A percentile compares a stretch with the other conserved stretches of the same genome.
phyloP scores from a whole-genome alignment of 805 yeast genomes.

The Metschnikowia borealis region DNA sequence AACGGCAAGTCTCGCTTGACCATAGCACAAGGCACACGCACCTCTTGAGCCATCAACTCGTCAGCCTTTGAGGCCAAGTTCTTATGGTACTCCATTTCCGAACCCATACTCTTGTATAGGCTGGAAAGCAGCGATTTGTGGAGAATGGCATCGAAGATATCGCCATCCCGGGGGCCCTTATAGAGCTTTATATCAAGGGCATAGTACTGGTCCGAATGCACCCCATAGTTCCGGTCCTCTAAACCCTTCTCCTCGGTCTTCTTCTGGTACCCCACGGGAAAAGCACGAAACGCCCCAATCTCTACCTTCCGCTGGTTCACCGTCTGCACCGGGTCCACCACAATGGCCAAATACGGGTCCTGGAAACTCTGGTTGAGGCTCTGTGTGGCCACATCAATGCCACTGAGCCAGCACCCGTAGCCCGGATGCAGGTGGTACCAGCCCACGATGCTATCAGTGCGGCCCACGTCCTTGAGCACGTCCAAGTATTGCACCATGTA shows the following conservation, averaged over 20 bases:
- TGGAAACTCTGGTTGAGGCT: conserved; percentile 78
- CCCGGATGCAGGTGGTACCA: conserved; percentile 99
- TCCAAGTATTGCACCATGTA: conserved; percentile 85
- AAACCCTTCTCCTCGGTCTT: conserved; percentile 3
- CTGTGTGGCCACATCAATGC: conserved; percentile 91
- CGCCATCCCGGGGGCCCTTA: conserved; percentile 47
- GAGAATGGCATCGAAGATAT: conserved; percentile 26
- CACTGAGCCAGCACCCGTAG: conserved; percentile 93
- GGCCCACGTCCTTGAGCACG: conserved; percentile 45
- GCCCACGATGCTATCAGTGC: conserved; percentile 73
- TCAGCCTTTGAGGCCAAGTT: conserved; percentile 2
- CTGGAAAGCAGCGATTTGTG: conserved; percentile 23
- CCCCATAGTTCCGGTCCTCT: conserved; percentile 55
- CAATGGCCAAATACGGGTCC: conserved; percentile 88
- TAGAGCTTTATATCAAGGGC: conserved; percentile 60
- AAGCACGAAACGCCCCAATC: conserved; percentile 86
- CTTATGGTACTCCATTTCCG: conserved; percentile 4
- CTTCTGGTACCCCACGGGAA: conserved; percentile 33
- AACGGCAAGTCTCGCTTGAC: background rate
- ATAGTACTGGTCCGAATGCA: conserved; percentile 67
- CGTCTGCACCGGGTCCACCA: conserved; percentile 78
- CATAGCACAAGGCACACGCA: background rate
- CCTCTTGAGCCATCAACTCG: background rate
- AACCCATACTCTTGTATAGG: conserved; percentile 7
- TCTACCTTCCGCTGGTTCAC: conserved; percentile 61